Evolutionary conservation across 176 grass and related monocot genomes (phyloP).

Genomic region (Musa schizocarpa): DNA sequence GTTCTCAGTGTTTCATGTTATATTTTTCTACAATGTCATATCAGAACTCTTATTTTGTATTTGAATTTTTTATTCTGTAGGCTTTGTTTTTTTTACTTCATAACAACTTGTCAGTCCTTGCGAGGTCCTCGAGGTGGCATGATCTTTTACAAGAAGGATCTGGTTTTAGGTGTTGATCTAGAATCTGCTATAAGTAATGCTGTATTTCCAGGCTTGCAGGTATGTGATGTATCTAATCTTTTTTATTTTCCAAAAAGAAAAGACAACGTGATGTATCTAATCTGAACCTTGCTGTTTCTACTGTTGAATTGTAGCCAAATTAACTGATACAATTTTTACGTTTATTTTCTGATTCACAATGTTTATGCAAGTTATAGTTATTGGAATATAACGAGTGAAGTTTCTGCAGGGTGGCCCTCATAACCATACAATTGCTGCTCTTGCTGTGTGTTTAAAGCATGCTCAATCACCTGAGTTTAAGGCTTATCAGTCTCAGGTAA

Average conservation of each 20-base stretch:
- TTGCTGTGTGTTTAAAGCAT: slow-evolving; percentile 15
- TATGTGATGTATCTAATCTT: not conserved
- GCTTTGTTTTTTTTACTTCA: not conserved
- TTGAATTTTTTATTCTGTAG: not conserved
- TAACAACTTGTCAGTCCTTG: slow-evolving; percentile 1
- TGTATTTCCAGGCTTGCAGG: slow-evolving; percentile 18
- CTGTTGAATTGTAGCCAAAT: not conserved
- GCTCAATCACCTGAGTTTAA: slow-evolving; percentile 17
- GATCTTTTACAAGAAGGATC: slow-evolving; percentile 16
- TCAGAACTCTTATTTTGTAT: not conserved
- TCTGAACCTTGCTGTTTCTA: not conserved
- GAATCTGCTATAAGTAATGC: slow-evolving; percentile 16
- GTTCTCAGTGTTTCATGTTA: too few species aligned
- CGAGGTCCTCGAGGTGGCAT: slow-evolving; percentile 17
- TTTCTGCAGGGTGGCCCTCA: slow-evolving; percentile 11
- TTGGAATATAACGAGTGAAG: not conserved
- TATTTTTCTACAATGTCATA: not conserved
- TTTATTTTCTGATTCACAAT: not conserved
- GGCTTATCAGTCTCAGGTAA: slow-evolving; percentile 10
- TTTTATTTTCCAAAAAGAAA: too few species aligned
- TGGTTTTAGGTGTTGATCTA: slow-evolving; percentile 8
- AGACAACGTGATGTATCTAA: too few species aligned
- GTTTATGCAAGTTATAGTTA: not conserved
- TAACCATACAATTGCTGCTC: slow-evolving; percentile 18
- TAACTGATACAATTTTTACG: not conserved